Evolutionary conservation across 345 rosid genomes (phyloP).

Genomic region (Aurinia saxatilis): DNA sequence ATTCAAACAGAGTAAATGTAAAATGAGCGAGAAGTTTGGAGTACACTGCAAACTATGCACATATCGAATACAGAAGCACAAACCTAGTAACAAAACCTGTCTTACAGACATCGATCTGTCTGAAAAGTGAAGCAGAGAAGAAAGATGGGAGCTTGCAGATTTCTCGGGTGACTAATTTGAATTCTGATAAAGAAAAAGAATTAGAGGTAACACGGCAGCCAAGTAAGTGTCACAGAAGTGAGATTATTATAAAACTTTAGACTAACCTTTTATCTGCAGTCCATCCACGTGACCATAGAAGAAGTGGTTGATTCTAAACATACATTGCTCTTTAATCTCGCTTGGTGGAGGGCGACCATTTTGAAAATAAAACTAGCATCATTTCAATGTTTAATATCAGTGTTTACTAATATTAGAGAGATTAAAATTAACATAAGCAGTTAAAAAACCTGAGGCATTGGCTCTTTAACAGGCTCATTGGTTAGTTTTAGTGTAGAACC

Average conservation of each 20-base stretch:
- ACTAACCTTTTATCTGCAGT: conserved; percentile 57
- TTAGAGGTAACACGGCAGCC: background rate
- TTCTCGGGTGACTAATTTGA: conserved; percentile 67
- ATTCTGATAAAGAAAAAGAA: conserved; percentile 32
- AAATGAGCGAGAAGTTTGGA: background rate
- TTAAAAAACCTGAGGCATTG: conserved; percentile 71
- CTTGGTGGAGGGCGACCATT: conserved; percentile 76
- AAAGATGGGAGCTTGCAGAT: conserved; percentile 92
- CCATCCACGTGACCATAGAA: conserved; percentile 67
- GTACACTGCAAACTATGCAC: background rate
- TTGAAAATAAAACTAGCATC: conserved; percentile 84
- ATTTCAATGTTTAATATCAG: conserved; percentile 15
- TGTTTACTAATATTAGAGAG: background rate
- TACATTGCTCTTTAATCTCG: conserved; percentile 66
- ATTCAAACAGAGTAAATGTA: background rate
- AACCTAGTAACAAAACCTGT: conserved; percentile 72
- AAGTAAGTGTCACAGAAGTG: background rate
- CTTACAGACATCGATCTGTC: conserved; percentile 53
- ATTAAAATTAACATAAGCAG: background rate
- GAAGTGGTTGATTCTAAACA: conserved; percentile 59
- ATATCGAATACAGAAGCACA: conserved; percentile 12
- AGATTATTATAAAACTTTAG: background rate
- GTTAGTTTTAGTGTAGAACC: conserved; percentile 85
- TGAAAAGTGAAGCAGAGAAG: conserved; percentile 69
- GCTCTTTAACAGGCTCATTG: conserved; percentile 66